Base-by-base conservation (phyloP, 148 eudicot species). In the Camellia japonica region DNA sequence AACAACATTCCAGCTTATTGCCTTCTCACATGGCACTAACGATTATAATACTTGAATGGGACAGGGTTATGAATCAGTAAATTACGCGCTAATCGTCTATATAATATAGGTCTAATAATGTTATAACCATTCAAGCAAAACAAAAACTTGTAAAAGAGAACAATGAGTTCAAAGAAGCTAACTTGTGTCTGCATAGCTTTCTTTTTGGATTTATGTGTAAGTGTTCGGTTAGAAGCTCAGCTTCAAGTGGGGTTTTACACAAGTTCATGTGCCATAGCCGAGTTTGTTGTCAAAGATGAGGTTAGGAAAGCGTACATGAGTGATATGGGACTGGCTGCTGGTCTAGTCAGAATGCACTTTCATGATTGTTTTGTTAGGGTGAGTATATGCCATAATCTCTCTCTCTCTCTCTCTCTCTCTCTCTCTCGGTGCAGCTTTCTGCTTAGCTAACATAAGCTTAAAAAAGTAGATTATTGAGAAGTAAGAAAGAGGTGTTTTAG, bases 331-430 rank as follows among this genome's bases (percentile, higher is more conserved):
- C 20, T 86, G 15, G 92, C 92, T 70, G 90, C 96, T 74, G 92
- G 96, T 68, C 89, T 92, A 19, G 76, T 92, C 66, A 77, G 93
- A 76, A 61, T 92, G 75, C 96, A 92, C 82, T 92, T 92, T 63
- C 96, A 92, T 66, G 96, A 92, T 79, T 92, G 96, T 80, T 92
- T 92, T 43, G 90, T 92, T 49, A 86, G 92, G 83, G 96, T 92
- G 83, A 86, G 84, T 74, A 30, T 30, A 30, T 30, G 38, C 38
- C 38, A 30, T 30, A 30, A 30, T 30, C 38, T 30, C 38, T 30
- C 38, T 30, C 30, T 30, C 30, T n/a, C n/a, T n/a, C n/a, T n/a
- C n/a, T n/a, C n/a, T n/a, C n/a, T n/a, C n/a, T 30, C 30, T 30
- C 38, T 30, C 38, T 30, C 38, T 30, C 38, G 38, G 38, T 30